phyloP scores from a whole-genome alignment of 208 protist species.

The Herpetomonas muscarum region DNA sequence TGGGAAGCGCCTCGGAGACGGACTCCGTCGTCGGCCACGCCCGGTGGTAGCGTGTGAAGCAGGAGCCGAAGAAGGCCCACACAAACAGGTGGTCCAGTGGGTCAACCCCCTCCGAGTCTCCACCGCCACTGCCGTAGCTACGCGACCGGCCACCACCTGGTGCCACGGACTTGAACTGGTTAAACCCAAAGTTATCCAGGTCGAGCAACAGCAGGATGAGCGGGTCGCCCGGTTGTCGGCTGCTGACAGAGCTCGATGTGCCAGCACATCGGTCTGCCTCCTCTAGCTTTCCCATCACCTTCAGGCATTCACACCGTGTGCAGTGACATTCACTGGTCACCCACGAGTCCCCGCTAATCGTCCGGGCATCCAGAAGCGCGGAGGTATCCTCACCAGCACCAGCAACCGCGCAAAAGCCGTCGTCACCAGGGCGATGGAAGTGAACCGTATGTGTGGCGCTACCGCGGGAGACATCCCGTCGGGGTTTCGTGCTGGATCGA shows the following conservation, averaged over 20 bases:
- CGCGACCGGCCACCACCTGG: conserved; percentile 1
- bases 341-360: conserved; percentile 80
- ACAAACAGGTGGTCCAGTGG: conserved; percentile 55
- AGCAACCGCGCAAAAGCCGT: conserved; percentile 57
- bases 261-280: background rate
- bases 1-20: conserved; percentile 37
- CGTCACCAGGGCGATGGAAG: conserved; percentile 66
- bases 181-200: conserved; percentile 87
- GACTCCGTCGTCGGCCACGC: conserved; percentile 49
- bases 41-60: conserved; percentile 73
- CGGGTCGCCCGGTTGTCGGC: background rate
- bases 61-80: conserved; percentile 88
- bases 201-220: conserved; percentile 75
- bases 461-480: background rate
- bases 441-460: conserved; percentile 9
- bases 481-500: background rate
- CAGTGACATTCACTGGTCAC: conserved; percentile 65
- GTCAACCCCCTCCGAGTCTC: conserved; percentile 11
- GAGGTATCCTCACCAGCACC: conserved; percentile 41
- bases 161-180: conserved; percentile 75
- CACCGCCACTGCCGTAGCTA: background rate
- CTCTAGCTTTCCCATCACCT: conserved; percentile 27
- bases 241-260: background rate
- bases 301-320: conserved; percentile 63
- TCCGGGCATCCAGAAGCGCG: conserved; percentile 30